Evolutionary conservation across 192 early-diverging fungal species (phyloP).

Genomic region (Mortierella hygrophila): DNA sequence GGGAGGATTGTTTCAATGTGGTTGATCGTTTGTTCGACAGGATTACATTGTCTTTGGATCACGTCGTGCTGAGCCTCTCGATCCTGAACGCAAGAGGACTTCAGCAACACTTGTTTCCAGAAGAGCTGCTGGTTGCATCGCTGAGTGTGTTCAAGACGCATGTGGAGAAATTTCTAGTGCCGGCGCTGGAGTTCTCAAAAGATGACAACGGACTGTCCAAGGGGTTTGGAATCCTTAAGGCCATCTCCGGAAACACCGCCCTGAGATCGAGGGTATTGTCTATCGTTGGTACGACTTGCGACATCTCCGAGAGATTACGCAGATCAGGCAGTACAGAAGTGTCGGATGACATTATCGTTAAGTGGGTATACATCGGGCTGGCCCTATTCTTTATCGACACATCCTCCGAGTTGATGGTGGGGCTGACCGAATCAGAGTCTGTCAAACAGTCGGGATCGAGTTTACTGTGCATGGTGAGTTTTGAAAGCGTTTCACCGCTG

Average conservation of each 20-base stretch:
- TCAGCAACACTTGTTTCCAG: constrained; percentile 37
- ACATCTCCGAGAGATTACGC: constrained; percentile 16
- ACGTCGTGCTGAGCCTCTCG: constrained; percentile 23
- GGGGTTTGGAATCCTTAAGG: neutral
- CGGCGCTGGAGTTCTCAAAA: constrained; percentile 39
- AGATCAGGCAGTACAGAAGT: constrained; percentile 29
- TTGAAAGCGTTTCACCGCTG: neutral
- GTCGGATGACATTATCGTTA: constrained; percentile 62
- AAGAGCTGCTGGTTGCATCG: constrained; percentile 30
- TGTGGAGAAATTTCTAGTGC: constrained; percentile 29
- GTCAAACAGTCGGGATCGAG: constrained; percentile 45
- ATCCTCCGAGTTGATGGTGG: constrained; percentile 20
- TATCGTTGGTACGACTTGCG: constrained; percentile 22
- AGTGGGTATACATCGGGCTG: constrained; percentile 61
- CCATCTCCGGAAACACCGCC: neutral
- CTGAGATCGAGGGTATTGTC: constrained; percentile 13
- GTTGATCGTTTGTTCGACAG: constrained; percentile 1
- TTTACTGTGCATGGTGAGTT: constrained; percentile 48
- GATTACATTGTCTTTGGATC: constrained; percentile 10
- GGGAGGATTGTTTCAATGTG: neutral
- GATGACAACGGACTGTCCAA: neutral
- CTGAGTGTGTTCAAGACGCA: constrained; percentile 29
- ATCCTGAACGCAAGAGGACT: constrained; percentile 16
- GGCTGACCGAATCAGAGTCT: constrained; percentile 39
- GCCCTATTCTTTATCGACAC: constrained; percentile 66